These are phyloP conservation scores for Castanopsis chinensis DNA, from an alignment of 306 rosid genomes.

Conservation along the genomic window DNA sequence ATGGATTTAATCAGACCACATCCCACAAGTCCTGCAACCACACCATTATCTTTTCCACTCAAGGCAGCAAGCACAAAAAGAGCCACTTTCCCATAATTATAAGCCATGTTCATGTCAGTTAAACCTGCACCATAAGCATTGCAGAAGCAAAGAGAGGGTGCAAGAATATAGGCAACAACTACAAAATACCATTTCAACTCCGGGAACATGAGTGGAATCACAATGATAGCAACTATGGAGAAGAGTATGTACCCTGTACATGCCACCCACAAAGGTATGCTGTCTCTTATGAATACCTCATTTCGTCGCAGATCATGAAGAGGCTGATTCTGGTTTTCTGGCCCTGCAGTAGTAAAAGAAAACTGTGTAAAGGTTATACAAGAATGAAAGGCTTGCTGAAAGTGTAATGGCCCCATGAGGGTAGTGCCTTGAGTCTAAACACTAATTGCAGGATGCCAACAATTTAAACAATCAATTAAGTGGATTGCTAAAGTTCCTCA, in stretches of 20 bases:
- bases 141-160: slow-evolving; percentile 96
- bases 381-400: slow-evolving; percentile 4
- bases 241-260: slow-evolving; percentile 60
- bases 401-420: background rate
- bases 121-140: slow-evolving; percentile 97
- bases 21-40: slow-evolving; percentile 92
- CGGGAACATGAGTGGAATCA: slow-evolving; percentile 90
- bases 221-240: slow-evolving; percentile 65
- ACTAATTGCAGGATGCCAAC: slow-evolving; percentile 3
- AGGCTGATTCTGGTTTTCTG: slow-evolving; percentile 41
- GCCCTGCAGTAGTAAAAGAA: slow-evolving; percentile 37
- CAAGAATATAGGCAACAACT: slow-evolving; percentile 70
- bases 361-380: slow-evolving; percentile 14
- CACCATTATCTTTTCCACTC: slow-evolving; percentile 66
- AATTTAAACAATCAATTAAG: background rate
- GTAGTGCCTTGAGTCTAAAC: background rate
- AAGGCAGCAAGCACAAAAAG: slow-evolving; percentile 85
- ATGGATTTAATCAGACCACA: slow-evolving; percentile 94
- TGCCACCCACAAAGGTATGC: slow-evolving; percentile 85
- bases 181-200: slow-evolving; percentile 87
- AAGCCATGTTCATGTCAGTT: slow-evolving; percentile 98
- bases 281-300: slow-evolving; percentile 75
- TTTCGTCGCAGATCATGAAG: slow-evolving; percentile 68
- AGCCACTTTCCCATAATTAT: slow-evolving; percentile 96
- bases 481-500: background rate